These are phyloP conservation scores for Pestalotiopsis sp. DNA, from an alignment of 2,329 filamentous ascomycete genomes.

Conservation along the genomic window DNA sequence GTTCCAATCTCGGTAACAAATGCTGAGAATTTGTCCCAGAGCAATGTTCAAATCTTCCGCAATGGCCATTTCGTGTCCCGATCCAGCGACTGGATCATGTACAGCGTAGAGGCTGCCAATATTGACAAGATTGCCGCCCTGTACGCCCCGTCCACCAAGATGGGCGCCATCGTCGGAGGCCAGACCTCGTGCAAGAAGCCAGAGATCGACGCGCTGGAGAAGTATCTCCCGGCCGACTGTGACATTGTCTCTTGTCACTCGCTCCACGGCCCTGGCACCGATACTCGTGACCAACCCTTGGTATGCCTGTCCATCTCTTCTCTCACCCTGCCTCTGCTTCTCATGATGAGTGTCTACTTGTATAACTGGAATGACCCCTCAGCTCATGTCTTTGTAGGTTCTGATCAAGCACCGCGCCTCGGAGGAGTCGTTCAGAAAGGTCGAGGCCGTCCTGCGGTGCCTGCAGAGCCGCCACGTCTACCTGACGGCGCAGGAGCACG, in stretches of 20 bases:
- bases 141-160: slow-evolving; percentile 93
- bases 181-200: slow-evolving; percentile 98
- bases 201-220: slow-evolving; percentile 91
- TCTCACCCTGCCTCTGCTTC: not conserved
- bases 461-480: slow-evolving; percentile 85
- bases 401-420: slow-evolving; percentile 92
- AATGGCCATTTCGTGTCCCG: slow-evolving; percentile 97
- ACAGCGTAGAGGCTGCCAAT: slow-evolving; percentile 92
- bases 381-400: slow-evolving; percentile 46
- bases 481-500: slow-evolving; percentile 84
- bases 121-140: slow-evolving; percentile 85
- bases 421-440: slow-evolving; percentile 73
- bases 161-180: slow-evolving; percentile 92
- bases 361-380: not conserved
- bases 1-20: slow-evolving; percentile 31
- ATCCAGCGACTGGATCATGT: slow-evolving; percentile 97
- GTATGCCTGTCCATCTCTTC: slow-evolving; percentile 47
- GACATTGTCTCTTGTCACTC: slow-evolving; percentile 96
- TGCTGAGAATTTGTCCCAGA: slow-evolving; percentile 66
- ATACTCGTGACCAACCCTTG: slow-evolving; percentile 85
- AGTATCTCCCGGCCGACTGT: slow-evolving; percentile 83
- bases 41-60: slow-evolving; percentile 81
- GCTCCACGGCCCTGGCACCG: slow-evolving; percentile 88
- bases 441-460: slow-evolving; percentile 80
- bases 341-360: not conserved